phyloP scores from a whole-genome alignment of 2,329 filamentous ascomycete genomes.

The Huntiella abstrusa region DNA sequence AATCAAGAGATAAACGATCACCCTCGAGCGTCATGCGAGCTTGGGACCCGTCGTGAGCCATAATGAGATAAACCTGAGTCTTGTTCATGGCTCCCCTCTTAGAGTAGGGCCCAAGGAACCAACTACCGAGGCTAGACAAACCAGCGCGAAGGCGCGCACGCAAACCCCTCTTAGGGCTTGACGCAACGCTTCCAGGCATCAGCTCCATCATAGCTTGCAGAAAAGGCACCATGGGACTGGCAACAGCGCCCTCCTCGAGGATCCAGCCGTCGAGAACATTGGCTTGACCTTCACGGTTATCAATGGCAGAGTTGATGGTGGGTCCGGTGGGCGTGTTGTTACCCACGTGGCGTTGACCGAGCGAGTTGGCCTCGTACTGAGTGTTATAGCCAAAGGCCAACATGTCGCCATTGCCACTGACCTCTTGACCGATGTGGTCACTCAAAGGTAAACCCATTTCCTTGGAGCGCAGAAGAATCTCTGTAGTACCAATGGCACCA shows the following conservation, averaged over 20 bases:
- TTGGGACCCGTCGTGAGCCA: slow-evolving; percentile 48
- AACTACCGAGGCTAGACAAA: slow-evolving; percentile 30
- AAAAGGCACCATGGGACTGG: slow-evolving; percentile 34
- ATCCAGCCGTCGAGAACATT: slow-evolving; percentile 43
- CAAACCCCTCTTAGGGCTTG: slow-evolving; percentile 20
- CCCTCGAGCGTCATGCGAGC: slow-evolving; percentile 38
- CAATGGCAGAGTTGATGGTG: slow-evolving; percentile 44
- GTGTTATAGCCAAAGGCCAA: slow-evolving; percentile 47
- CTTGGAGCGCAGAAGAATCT: slow-evolving; percentile 43
- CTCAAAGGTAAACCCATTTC: slow-evolving; percentile 39
- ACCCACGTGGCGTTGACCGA: slow-evolving; percentile 31
- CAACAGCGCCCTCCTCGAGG: slow-evolving; percentile 44
- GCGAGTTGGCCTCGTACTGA: slow-evolving; percentile 34
- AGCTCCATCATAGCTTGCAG: slow-evolving; percentile 38
- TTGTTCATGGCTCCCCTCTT: slow-evolving; percentile 35
- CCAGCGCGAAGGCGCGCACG: slow-evolving; percentile 25
- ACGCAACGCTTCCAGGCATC: slow-evolving; percentile 27
- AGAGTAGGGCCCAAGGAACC: slow-evolving; percentile 39
- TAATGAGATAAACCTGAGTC: slow-evolving; percentile 46
- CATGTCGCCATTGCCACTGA: slow-evolving; percentile 50
- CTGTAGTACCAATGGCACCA: slow-evolving; percentile 44
- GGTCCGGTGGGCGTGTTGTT: slow-evolving; percentile 37
- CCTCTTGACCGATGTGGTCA: slow-evolving; percentile 35
- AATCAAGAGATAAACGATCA: slow-evolving; percentile 40
- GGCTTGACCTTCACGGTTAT: slow-evolving; percentile 31